These are phyloP conservation scores for Neopestalotiopsis rosae DNA, from an alignment of 2,329 filamentous ascomycete species.

Conservation along the genomic window DNA sequence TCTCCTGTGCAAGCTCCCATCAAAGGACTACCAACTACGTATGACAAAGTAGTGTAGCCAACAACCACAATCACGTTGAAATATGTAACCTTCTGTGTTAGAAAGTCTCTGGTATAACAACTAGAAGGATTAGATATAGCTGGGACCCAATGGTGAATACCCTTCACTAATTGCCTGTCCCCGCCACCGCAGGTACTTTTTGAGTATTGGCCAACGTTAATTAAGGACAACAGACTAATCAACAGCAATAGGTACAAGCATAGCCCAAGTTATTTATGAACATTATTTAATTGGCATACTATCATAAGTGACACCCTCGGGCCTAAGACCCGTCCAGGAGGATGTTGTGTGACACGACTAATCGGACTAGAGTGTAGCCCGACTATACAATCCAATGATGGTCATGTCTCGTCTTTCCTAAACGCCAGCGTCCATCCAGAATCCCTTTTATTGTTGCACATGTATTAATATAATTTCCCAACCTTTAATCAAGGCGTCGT, in stretches of 20 bases:
- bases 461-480: not conserved
- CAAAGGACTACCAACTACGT: too few relatives aligned
- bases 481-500: not conserved
- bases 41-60: not conserved
- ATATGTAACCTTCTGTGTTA: too few relatives aligned
- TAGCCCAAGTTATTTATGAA: not conserved
- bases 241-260: too few relatives aligned
- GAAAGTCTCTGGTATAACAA: too few relatives aligned
- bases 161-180: too few relatives aligned
- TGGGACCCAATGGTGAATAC: too few relatives aligned
- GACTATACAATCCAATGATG: not conserved
- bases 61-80: too few relatives aligned
- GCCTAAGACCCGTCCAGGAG: not conserved
- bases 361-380: not conserved
- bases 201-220: too few relatives aligned
- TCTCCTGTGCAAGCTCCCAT: too few relatives aligned
- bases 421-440: conserved; percentile 2
- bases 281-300: not conserved
- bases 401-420: not conserved
- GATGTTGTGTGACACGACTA: not conserved
- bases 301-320: not conserved
- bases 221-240: too few relatives aligned
- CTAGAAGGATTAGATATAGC: too few relatives aligned
- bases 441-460: not conserved
- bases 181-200: too few relatives aligned